Evolutionary conservation across 352 stramenopile species (phyloP).

Genomic region (Pythium brachiatum): DNA sequence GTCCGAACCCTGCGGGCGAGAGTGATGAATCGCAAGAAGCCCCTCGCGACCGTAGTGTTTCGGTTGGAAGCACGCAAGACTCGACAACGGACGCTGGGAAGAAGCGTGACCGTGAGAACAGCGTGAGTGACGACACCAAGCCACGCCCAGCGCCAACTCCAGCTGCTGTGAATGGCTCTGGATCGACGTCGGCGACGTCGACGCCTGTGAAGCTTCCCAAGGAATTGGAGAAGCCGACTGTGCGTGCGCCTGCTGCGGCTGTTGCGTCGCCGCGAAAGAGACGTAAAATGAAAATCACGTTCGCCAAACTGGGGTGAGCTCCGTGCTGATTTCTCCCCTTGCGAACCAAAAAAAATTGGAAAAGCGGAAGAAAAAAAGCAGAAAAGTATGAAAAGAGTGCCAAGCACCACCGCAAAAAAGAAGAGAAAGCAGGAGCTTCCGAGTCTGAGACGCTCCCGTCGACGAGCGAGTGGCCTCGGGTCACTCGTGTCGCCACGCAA

Average conservation of each 20-base stretch:
- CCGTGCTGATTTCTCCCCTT: slow-evolving; percentile 21
- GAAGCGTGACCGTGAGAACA: slow-evolving; percentile 27
- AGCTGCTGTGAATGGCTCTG: neutral
- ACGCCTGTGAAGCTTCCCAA: slow-evolving; percentile 33
- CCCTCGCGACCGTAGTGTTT: slow-evolving; percentile 23
- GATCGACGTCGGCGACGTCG: slow-evolving; percentile 18
- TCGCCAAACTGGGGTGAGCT: slow-evolving; percentile 85
- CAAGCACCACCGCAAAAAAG: slow-evolving; percentile 27
- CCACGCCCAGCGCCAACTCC: neutral
- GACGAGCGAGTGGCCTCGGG: neutral
- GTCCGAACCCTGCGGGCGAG: slow-evolving; percentile 25
- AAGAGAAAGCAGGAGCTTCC: slow-evolving; percentile 16
- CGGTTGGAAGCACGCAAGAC: slow-evolving; percentile 22
- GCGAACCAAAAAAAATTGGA: slow-evolving; percentile 35
- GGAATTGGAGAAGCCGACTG: slow-evolving; percentile 44
- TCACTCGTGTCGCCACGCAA: neutral
- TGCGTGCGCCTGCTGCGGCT: slow-evolving; percentile 35
- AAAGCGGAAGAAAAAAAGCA: slow-evolving; percentile 37
- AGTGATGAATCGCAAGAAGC: slow-evolving; percentile 23
- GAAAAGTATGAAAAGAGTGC: slow-evolving; percentile 22
- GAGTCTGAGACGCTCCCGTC: neutral
- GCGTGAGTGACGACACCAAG: slow-evolving; percentile 21
- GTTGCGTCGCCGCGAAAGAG: slow-evolving; percentile 79
- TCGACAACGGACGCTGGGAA: neutral
- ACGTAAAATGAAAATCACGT: slow-evolving; percentile 93